Conservation (phyloP, 345 rosid genomes). For the Cochlearia excelsa region DNA sequence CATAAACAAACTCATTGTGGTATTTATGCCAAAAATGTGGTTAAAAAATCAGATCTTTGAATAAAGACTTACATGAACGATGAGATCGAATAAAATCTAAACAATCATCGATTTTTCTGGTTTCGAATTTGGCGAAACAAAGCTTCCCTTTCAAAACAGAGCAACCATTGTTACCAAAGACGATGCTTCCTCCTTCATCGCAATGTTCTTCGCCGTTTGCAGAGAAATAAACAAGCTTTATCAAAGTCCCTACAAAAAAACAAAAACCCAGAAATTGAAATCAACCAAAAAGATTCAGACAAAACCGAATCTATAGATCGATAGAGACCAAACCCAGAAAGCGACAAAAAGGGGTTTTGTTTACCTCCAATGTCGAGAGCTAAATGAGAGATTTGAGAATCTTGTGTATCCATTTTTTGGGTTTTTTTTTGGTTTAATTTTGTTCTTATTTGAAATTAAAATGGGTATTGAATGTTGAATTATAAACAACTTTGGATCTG, state of each 20-base stretch:
- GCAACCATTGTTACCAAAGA: slow-evolving; percentile 26
- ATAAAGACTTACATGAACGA: slow-evolving; percentile 44
- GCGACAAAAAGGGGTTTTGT: not conserved
- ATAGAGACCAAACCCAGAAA: not conserved
- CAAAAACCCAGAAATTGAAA: not conserved
- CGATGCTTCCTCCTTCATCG: slow-evolving; percentile 31
- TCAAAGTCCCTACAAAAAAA: slow-evolving; percentile 62
- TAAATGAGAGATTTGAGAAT: slow-evolving; percentile 59
- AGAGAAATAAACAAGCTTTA: slow-evolving; percentile 80
- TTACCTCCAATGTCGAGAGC: slow-evolving; percentile 90
- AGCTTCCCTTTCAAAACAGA: slow-evolving; percentile 57
- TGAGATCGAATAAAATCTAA: slow-evolving; percentile 64
- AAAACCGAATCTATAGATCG: not conserved
- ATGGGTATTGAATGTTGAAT: slow-evolving; percentile 12
- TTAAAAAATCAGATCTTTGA: not conserved
- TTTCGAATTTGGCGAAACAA: slow-evolving; percentile 80
- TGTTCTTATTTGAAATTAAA: not conserved
- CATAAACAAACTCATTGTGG: too few species aligned
- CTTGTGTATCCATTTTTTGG: slow-evolving; percentile 28
- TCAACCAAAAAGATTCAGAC: not conserved
- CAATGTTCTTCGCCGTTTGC: slow-evolving; percentile 34
- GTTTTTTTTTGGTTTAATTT: not conserved
- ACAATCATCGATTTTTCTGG: slow-evolving; percentile 79
- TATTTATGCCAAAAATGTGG: too few species aligned
- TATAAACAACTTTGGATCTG: slow-evolving; percentile 35